Conservation (phyloP, 345 rosid genomes). For the Bruguiera parviflora region DNA sequence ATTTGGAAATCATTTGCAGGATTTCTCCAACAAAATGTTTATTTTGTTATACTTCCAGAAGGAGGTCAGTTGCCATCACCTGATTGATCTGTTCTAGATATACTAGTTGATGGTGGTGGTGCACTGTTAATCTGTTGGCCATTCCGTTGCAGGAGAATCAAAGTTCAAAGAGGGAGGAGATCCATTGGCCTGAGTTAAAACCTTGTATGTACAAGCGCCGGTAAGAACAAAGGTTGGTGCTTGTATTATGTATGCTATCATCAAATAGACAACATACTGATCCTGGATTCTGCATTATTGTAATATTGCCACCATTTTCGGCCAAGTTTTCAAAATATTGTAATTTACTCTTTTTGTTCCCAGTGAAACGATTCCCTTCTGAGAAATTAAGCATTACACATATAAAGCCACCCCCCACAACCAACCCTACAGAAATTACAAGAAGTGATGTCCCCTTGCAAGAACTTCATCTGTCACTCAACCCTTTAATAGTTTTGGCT, state of each 20-base stretch:
- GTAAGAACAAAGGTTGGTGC: slow-evolving; percentile 22
- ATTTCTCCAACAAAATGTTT: slow-evolving; percentile 86
- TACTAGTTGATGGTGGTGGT: neutral
- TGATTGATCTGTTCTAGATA: neutral
- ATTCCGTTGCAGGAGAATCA: slow-evolving; percentile 46
- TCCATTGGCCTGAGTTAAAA: slow-evolving; percentile 82
- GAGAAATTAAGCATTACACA: no score
- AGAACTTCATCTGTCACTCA: no score
- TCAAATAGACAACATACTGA: neutral
- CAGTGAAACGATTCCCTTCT: no score
- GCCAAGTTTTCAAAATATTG: no score
- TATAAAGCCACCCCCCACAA: no score
- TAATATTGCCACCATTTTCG: no score
- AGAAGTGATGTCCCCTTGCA: no score
- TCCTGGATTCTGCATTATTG: neutral
- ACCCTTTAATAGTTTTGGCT: no score
- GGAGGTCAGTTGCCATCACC: slow-evolving; percentile 46
- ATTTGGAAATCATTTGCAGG: slow-evolving; percentile 41
- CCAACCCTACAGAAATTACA: no score
- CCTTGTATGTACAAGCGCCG: slow-evolving; percentile 93
- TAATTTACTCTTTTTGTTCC: no score
- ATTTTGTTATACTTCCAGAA: slow-evolving; percentile 67
- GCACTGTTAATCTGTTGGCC: neutral
- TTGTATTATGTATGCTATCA: neutral
- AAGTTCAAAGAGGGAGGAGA: slow-evolving; percentile 45